A percentile compares a stretch with the other conserved stretches of the same genome.
Conservation (phyloP, 1,284 basidiomycete species). For the Ustilago tritici region DNA sequence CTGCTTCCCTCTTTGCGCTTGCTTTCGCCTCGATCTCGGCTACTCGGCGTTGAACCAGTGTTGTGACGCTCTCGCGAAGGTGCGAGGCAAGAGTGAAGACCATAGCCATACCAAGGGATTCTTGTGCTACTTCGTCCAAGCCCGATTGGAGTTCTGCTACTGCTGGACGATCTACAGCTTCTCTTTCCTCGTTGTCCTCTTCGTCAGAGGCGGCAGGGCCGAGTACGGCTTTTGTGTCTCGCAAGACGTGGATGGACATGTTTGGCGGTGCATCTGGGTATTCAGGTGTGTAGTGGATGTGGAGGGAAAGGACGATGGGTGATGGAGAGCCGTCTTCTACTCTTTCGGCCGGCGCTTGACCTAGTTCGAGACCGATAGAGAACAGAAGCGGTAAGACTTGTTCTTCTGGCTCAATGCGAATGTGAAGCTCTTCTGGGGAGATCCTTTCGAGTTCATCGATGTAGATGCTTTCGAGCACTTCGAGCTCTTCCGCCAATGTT, state of each 20-base stretch:
- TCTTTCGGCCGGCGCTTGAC: constrained; percentile 45
- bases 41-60: constrained; percentile 73
- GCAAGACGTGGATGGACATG: constrained; percentile 77
- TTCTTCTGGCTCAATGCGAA: constrained; percentile 89
- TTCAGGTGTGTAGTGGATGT: constrained; percentile 77
- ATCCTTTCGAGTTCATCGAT: constrained; percentile 92
- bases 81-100: constrained; percentile 92
- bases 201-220: constrained; percentile 35
- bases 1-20: constrained; percentile 77
- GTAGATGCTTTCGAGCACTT: constrained; percentile 96
- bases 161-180: constrained; percentile 20
- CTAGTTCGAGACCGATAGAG: constrained; percentile 23
- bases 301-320: constrained; percentile 81
- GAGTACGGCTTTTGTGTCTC: constrained; percentile 68
- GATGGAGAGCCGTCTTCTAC: constrained; percentile 38
- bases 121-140: constrained; percentile 79
- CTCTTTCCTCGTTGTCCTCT: constrained; percentile 4
- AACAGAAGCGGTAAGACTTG: constrained; percentile 73
- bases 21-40: constrained; percentile 73
- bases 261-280: constrained; percentile 84
- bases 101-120: constrained; percentile 96
- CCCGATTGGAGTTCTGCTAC: constrained; percentile 69
- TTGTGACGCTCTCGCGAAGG: constrained; percentile 81
- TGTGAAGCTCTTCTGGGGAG: constrained; percentile 83
- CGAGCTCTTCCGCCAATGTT: constrained; percentile 81